Base-by-base conservation (phyloP, 1,284 basidiomycete species). In the Volvariella surrecta region DNA sequence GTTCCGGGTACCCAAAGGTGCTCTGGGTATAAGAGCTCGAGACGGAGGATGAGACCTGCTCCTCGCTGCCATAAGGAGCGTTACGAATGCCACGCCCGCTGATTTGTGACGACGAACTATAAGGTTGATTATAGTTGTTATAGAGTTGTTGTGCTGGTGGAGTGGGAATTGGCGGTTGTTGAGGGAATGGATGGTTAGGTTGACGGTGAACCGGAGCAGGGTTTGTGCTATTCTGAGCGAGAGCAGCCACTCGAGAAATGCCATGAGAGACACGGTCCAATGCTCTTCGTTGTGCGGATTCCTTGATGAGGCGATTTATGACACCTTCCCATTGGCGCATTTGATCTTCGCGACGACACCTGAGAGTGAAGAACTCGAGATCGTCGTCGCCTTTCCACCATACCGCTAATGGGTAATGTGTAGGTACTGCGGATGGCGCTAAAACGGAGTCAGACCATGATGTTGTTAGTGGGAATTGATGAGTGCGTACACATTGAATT, bases 321-420 rank as follows among this genome's bases (percentile, higher is more conserved):
- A 85, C 82, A 15, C 78, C 73, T 56, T 95, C 88, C 95, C 96
- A 99, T 55, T 89, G 86, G 45, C 79, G 79, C 57, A 97, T 78
- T 58, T 94, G 89, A 56, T 98, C 95, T 58, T 98, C 92, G 18
- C 84, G 84, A 44, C 89, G 79, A 62, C 95, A 97, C 43, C 89
- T 86, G 47, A 99, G 76, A 37, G 91, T 89, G 63, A 99, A 98
- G 54, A 81, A 94, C 59, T 99, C 96, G 39, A 89, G 66, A 52
- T 91, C 89, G 51, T 89, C 86, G 56, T 96, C 93, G 7, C 91
- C 91, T 55, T 87, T 81, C 93, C 93, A 96, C 76, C 84, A 93
- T 1, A 96, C 88, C 39, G 89, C 84, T 43, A 97, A 71, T 8
- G 79, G 76, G 54, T 83, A 82, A 46, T 74, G 68, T 13, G 65